phyloP scores from a whole-genome alignment of 2,329 filamentous ascomycete genomes.

The Botryotinia narcissicola region DNA sequence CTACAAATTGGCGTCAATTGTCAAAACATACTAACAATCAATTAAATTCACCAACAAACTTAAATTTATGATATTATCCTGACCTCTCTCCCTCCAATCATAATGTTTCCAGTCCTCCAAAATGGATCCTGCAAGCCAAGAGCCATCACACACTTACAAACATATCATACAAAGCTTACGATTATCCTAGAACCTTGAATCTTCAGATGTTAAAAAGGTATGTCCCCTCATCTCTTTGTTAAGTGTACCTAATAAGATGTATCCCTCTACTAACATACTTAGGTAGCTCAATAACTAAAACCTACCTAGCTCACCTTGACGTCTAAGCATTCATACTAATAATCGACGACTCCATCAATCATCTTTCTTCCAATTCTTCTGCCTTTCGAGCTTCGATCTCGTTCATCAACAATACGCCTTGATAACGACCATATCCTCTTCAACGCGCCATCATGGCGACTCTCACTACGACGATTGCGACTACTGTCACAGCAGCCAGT shows the following conservation, averaged over 20 bases:
- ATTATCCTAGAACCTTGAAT: background rate
- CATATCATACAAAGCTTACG: background rate
- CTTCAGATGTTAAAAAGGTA: background rate
- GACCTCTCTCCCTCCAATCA: background rate
- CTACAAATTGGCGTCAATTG: background rate
- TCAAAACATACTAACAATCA: background rate
- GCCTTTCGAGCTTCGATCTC: background rate
- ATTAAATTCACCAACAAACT: background rate
- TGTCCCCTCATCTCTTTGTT: conserved; percentile 10
- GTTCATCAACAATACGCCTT: background rate
- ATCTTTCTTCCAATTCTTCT: background rate
- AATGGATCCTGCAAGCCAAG: conserved; percentile 1
- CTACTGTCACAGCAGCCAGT: conserved; percentile 17
- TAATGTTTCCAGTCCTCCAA: background rate
- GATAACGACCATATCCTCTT: background rate
- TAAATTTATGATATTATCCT: background rate
- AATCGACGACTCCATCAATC: background rate
- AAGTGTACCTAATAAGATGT: background rate
- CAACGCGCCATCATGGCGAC: conserved; percentile 6
- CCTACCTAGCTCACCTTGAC: background rate
- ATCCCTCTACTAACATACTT: background rate
- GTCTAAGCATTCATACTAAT: background rate
- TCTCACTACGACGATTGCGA: conserved; percentile 8
- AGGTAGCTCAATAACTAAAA: background rate
- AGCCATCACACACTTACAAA: background rate